phyloP scores from a whole-genome alignment of 2,329 filamentous ascomycete genomes.

The Septoria petroselini region DNA sequence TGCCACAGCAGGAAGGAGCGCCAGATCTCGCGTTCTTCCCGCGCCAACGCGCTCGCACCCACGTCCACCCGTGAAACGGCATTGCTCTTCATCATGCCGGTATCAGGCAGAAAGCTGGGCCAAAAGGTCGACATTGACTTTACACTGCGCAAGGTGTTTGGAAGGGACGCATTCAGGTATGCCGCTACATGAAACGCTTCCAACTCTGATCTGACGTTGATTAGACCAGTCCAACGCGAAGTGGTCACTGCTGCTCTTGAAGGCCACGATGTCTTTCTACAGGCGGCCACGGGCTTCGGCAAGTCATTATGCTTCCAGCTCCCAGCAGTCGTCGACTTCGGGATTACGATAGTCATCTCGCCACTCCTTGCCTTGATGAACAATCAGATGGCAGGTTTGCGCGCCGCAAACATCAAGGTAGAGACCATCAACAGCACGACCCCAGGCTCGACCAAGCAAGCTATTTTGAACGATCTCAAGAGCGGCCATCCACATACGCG shows the following conservation, averaged over 20 bases:
- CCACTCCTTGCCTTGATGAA: conserved; percentile 90
- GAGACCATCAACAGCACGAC: conserved; percentile 86
- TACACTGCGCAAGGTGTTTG: conserved; percentile 39
- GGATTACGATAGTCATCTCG: conserved; percentile 87
- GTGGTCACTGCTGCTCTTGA: conserved; percentile 79
- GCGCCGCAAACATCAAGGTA: conserved; percentile 70
- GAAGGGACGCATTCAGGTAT: conserved; percentile 37
- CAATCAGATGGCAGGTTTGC: conserved; percentile 84
- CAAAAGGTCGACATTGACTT: conserved; percentile 39
- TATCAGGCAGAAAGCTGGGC: conserved; percentile 24
- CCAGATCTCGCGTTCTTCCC: too few species aligned
- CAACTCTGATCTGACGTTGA: conserved; percentile 3
- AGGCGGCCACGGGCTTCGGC: conserved; percentile 86
- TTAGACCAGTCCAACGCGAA: conserved; percentile 77
- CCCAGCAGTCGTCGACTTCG: conserved; percentile 80
- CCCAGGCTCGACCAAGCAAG: conserved; percentile 58
- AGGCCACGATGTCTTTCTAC: conserved; percentile 86
- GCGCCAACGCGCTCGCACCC: too few species aligned
- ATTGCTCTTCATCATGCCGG: conserved; percentile 29
- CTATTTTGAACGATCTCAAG: conserved; percentile 75
- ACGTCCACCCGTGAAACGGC: too few species aligned
- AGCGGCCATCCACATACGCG: conserved; percentile 81
- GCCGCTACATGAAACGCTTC: neutral
- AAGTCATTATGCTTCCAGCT: conserved; percentile 93
- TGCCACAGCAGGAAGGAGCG: too few species aligned